A percentile compares a stretch with the other conserved stretches of the same genome.
Conservation (phyloP, 2,329 filamentous ascomycete genomes). For the Cytospora paraplurivora region DNA sequence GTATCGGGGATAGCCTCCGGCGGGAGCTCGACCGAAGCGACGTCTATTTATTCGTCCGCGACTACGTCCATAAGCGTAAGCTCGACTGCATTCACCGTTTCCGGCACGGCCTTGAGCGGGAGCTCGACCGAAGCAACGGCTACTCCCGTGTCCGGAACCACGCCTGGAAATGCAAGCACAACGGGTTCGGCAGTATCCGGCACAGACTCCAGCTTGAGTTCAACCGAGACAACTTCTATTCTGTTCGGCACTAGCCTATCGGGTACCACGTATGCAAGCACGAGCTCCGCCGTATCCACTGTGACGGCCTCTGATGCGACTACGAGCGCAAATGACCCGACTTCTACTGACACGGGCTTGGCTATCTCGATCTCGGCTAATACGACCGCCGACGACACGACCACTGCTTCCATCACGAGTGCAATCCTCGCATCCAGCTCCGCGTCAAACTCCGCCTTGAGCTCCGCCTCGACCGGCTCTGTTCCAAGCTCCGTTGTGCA, state of each 20-base stretch:
- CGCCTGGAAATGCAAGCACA: not conserved
- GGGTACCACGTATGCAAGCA: not conserved
- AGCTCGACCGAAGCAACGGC: not conserved
- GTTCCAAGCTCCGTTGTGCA: not conserved
- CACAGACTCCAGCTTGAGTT: no score
- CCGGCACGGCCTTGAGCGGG: not conserved
- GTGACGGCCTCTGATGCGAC: not conserved
- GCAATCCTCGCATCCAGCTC: not conserved
- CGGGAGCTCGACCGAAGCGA: conserved; percentile 6
- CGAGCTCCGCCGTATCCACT: not conserved
- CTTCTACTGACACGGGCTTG: not conserved
- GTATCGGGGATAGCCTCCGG: not conserved
- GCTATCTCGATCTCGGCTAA: not conserved
- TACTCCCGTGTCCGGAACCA: conserved; percentile 1
- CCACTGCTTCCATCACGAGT: not conserved
- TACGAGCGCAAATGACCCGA: not conserved
- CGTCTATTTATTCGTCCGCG: not conserved
- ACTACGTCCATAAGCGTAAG: not conserved
- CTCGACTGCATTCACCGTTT: not conserved
- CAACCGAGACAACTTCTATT: no score
- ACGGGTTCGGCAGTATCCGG: no score
- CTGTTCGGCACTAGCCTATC: no score
- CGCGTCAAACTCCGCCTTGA: not conserved
- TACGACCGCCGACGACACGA: not conserved
- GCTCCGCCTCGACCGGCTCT: not conserved